phyloP scores from a whole-genome alignment of 331 rosid genomes.

The Telfairia occidentalis region DNA sequence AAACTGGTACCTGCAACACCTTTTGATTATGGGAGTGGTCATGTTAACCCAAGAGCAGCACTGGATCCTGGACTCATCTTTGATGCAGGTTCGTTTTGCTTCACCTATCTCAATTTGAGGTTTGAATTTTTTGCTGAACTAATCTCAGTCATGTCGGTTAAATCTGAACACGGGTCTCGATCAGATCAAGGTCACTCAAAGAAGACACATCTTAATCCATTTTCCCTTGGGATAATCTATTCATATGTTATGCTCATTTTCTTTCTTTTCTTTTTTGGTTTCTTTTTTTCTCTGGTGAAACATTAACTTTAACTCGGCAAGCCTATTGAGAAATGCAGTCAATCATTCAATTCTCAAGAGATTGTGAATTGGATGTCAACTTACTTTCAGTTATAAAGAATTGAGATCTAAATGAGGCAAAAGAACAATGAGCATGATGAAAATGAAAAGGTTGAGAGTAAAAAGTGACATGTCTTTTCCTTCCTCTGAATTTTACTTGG shows the following conservation, averaged over 20 bases:
- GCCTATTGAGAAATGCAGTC: neutral
- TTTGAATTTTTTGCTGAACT: neutral
- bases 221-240: neutral
- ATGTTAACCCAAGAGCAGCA: constrained; percentile 90
- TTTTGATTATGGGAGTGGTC: constrained; percentile 97
- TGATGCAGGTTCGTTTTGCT: constrained; percentile 55
- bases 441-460: neutral
- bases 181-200: neutral
- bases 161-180: neutral
- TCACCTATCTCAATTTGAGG: neutral
- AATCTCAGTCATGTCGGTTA: neutral
- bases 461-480: neutral
- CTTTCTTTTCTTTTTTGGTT: neutral
- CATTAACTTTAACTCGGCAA: neutral
- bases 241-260: neutral
- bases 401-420: neutral
- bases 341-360: neutral
- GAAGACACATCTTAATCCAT: neutral
- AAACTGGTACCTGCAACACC: constrained; percentile 69
- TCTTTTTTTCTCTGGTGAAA: neutral
- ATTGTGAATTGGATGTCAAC: neutral
- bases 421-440: neutral
- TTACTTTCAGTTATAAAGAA: neutral
- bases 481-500: neutral
- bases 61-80: constrained; percentile 95